Percentiles rank a stretch among this genome's conserved stretches.
Evolutionary conservation across 2,329 filamentous ascomycete species (phyloP).

Genomic region (Geoglossum cookeanum): DNA sequence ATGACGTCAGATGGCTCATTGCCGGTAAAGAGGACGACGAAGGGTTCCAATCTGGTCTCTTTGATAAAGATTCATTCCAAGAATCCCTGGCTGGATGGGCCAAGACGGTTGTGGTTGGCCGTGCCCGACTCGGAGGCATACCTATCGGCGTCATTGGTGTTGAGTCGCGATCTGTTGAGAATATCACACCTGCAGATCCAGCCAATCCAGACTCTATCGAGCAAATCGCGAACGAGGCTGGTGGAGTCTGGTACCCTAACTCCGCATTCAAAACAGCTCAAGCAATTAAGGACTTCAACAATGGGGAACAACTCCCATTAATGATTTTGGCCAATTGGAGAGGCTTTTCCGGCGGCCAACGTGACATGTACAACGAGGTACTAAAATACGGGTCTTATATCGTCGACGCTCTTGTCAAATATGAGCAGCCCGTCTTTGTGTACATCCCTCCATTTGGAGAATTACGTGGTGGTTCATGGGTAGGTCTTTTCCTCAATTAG

Average conservation of each 20-base stretch:
- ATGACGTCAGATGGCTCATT: conserved; percentile 91
- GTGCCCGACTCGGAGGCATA: conserved; percentile 89
- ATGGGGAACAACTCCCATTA: conserved; percentile 89
- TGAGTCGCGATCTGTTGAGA: conserved; percentile 90
- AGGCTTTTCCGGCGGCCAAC: conserved; percentile 98
- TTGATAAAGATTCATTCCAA: conserved; percentile 92
- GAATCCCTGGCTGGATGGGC: conserved; percentile 96
- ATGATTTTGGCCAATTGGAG: conserved; percentile 99
- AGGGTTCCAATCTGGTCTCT: conserved; percentile 77
- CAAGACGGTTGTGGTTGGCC: conserved; percentile 86
- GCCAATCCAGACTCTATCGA: conserved; percentile 98
- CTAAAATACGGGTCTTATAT: conserved; percentile 99
- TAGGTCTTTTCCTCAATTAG: conserved; percentile 21
- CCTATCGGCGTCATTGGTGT: conserved; percentile 97
- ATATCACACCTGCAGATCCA: conserved; percentile 86
- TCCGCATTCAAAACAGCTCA: conserved; percentile 99
- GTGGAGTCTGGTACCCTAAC: conserved; percentile 99
- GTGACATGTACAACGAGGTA: conserved; percentile 99
- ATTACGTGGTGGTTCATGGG: conserved; percentile 94
- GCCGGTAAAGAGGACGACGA: conserved; percentile 68
- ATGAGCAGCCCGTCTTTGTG: conserved; percentile 95
- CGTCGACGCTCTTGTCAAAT: conserved; percentile 94
- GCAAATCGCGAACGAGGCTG: conserved; percentile 82
- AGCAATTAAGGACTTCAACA: conserved; percentile 97
- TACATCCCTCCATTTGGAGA: conserved; percentile 96